Percentiles rank a stretch among this genome's conserved stretches.
Evolutionary conservation across 495 filamentous ascomycete genomes (phyloP).

Genomic region (Thermothielavioides terrestris): DNA sequence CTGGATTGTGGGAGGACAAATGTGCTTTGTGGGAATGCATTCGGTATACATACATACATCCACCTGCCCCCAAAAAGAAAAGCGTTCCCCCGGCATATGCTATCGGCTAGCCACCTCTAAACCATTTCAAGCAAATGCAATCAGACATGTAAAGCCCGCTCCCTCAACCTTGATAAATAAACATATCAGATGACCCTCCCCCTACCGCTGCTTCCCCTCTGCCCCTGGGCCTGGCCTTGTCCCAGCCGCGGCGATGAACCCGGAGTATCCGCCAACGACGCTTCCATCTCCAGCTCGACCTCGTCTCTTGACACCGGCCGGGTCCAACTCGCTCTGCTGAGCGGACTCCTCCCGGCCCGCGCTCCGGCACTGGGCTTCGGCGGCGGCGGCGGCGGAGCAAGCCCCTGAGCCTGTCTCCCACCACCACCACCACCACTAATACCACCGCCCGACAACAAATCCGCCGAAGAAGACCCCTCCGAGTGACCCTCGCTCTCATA

Average conservation of each 20-base stretch:
- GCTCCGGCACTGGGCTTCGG: slow-evolving; percentile 5
- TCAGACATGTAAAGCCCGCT: too few species aligned
- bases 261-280: not conserved
- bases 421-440: not conserved
- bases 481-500: too few species aligned
- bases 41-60: too few species aligned
- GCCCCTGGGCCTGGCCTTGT: not conserved
- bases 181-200: not conserved
- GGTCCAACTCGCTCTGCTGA: slow-evolving; percentile 27
- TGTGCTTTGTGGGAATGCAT: too few species aligned
- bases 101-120: not conserved
- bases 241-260: not conserved
- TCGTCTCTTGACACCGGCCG: slow-evolving; percentile 23
- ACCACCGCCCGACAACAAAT: too few species aligned
- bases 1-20: too few species aligned
- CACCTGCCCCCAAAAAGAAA: not conserved
- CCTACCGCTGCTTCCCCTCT: not conserved
- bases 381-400: slow-evolving; percentile 14
- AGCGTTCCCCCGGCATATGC: too few species aligned
- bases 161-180: not conserved
- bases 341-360: slow-evolving; percentile 26
- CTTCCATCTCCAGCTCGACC: slow-evolving; percentile 19
- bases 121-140: not conserved
- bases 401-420: slow-evolving; percentile 4
- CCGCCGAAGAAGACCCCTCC: not conserved